A percentile compares a stretch with the other conserved stretches of the same genome.
Conservation (phyloP, 352 stramenopile species). For the Phytopythium cucurbitacearum region DNA sequence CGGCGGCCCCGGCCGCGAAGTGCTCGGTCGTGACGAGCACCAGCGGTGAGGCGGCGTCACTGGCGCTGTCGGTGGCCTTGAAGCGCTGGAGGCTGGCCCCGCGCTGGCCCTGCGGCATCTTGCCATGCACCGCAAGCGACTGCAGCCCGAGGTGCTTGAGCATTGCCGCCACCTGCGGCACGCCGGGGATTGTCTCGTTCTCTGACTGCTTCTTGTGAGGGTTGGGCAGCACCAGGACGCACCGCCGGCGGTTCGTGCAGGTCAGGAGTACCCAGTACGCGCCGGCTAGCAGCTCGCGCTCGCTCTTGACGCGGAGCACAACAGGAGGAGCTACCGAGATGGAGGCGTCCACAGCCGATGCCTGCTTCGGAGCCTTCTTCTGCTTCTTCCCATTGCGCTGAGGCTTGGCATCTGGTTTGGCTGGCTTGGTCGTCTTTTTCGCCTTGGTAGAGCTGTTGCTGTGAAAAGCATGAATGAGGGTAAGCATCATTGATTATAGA, state of each 20-base stretch:
- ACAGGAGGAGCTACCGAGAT: neutral
- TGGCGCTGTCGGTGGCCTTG: neutral
- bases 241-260: conserved; percentile 28
- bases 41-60: conserved; percentile 13
- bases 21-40: conserved; percentile 66
- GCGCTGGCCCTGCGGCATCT: conserved; percentile 56
- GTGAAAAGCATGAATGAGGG: conserved; percentile 1
- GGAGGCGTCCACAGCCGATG: neutral
- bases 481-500: conserved; percentile 10
- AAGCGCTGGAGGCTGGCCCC: conserved; percentile 52
- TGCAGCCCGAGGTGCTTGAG: conserved; percentile 58
- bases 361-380: conserved; percentile 7
- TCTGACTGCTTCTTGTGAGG: neutral
- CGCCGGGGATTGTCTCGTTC: conserved; percentile 11
- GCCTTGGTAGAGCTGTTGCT: neutral
- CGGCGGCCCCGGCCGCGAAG: conserved; percentile 28
- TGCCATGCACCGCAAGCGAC: conserved; percentile 59
- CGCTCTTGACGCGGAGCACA: conserved; percentile 27
- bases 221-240: conserved; percentile 50
- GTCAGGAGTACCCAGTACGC: conserved; percentile 61
- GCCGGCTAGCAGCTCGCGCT: conserved; percentile 34
- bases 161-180: conserved; percentile 32
- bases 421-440: neutral
- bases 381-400: conserved; percentile 10
- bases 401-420: neutral